These are phyloP conservation scores for Fusarium falciforme DNA, from an alignment of 2,329 filamentous ascomycete species.

Conservation along the genomic window DNA sequence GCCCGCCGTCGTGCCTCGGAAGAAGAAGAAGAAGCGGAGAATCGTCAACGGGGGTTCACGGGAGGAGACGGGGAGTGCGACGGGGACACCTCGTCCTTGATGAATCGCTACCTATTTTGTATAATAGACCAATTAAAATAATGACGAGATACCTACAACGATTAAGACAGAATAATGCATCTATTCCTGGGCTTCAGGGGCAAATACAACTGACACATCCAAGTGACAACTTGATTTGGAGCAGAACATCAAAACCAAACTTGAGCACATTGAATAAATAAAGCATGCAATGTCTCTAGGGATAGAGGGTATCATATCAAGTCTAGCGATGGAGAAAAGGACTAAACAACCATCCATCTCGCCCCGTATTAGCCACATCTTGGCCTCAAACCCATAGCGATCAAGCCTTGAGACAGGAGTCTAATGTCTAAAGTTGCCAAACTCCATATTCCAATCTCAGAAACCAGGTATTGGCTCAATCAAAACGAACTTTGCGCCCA, in stretches of 20 bases:
- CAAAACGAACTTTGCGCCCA: slow-evolving; percentile 59
- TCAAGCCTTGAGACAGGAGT: not conserved
- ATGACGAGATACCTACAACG: slow-evolving; percentile 39
- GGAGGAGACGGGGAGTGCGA: slow-evolving; percentile 69
- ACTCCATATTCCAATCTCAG: not conserved
- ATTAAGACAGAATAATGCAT: not conserved
- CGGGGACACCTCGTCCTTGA: slow-evolving; percentile 66
- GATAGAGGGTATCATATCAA: slow-evolving; percentile 42
- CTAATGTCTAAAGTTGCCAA: not conserved
- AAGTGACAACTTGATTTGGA: not conserved
- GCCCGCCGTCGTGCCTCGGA: slow-evolving; percentile 78
- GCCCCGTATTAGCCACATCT: not conserved
- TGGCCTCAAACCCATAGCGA: not conserved
- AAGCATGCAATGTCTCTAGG: slow-evolving; percentile 30
- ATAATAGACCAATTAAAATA: slow-evolving; percentile 40
- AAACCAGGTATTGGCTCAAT: slow-evolving; percentile 34
- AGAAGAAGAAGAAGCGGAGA: slow-evolving; percentile 83
- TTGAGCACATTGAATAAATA: not conserved
- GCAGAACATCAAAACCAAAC: not conserved
- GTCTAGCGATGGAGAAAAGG: slow-evolving; percentile 24
- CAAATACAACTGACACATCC: not conserved
- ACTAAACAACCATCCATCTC: not conserved
- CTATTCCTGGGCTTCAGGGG: not conserved
- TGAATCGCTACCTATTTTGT: not conserved
- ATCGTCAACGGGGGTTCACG: slow-evolving; percentile 62